A percentile compares a stretch with the other conserved stretches of the same genome.
Conservation (phyloP, 352 stramenopile species). For the Phytophthora ohioensis region DNA sequence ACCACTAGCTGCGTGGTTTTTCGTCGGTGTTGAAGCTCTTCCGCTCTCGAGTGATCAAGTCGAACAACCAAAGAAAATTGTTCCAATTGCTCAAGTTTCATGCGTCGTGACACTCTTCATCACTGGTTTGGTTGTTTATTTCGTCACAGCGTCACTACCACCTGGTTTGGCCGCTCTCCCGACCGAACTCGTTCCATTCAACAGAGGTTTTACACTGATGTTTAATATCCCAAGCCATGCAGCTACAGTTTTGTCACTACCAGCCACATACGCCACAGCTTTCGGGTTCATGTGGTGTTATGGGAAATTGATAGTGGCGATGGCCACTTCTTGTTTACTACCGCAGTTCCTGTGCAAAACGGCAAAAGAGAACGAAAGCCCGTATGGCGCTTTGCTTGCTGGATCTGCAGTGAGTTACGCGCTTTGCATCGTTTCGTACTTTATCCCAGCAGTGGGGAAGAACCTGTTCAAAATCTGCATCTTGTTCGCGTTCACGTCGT, state of each 20-base stretch:
- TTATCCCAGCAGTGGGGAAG: constrained; percentile 25
- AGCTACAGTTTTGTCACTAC: constrained; percentile 51
- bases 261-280: constrained; percentile 59
- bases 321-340: constrained; percentile 55
- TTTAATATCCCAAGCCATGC: constrained; percentile 26
- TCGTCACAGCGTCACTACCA: constrained; percentile 45
- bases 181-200: constrained; percentile 40
- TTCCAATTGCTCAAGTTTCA: constrained; percentile 52
- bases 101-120: constrained; percentile 55
- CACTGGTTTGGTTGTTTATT: constrained; percentile 44
- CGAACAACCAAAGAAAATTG: constrained; percentile 45
- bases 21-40: constrained; percentile 56
- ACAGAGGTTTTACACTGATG: constrained; percentile 44
- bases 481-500: constrained; percentile 47
- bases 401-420: constrained; percentile 42
- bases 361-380: constrained; percentile 16
- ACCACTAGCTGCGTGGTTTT: constrained; percentile 53
- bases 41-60: constrained; percentile 46
- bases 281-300: constrained; percentile 71
- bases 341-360: constrained; percentile 40
- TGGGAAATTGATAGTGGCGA: constrained; percentile 57
- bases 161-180: constrained; percentile 35
- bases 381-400: constrained; percentile 36
- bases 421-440: constrained; percentile 47
- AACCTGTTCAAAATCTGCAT: constrained; percentile 53